Conservation (phyloP, 2,329 filamentous ascomycete species). For the Zarea fungicola region DNA sequence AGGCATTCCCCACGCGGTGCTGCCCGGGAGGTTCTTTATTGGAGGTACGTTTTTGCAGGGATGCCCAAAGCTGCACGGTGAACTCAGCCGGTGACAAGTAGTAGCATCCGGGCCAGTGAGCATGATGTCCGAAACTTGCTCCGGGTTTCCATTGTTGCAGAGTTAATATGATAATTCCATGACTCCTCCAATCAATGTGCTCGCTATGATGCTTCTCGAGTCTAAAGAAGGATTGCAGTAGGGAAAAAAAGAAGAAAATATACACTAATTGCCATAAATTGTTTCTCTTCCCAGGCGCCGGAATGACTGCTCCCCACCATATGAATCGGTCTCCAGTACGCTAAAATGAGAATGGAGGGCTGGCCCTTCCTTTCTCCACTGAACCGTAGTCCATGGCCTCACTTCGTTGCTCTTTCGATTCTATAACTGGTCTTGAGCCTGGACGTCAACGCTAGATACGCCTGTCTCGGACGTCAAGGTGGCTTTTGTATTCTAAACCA, state of each 20-base stretch:
- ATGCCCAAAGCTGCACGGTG: not conserved
- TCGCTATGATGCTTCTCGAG: not conserved
- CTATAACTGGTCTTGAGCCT: not conserved
- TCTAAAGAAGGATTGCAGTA: not conserved
- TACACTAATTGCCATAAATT: not conserved
- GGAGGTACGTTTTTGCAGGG: conserved; percentile 1
- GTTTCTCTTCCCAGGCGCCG: not conserved
- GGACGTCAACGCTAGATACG: not conserved
- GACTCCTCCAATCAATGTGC: not conserved
- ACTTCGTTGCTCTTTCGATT: no score
- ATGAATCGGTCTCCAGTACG: not conserved
- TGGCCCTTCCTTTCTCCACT: no score
- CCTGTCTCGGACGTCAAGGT: not conserved
- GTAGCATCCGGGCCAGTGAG: not conserved
- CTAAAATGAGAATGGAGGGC: not conserved
- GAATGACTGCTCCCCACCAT: not conserved
- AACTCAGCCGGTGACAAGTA: not conserved
- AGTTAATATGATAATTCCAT: no score
- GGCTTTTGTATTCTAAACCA: not conserved
- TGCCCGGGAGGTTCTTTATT: not conserved
- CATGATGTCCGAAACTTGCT: no score
- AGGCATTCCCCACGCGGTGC: not conserved
- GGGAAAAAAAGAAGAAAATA: not conserved
- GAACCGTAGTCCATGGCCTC: no score
- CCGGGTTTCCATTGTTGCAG: no score